Conservation (phyloP, 129 eudicot genomes). For the Centella asiatica region DNA sequence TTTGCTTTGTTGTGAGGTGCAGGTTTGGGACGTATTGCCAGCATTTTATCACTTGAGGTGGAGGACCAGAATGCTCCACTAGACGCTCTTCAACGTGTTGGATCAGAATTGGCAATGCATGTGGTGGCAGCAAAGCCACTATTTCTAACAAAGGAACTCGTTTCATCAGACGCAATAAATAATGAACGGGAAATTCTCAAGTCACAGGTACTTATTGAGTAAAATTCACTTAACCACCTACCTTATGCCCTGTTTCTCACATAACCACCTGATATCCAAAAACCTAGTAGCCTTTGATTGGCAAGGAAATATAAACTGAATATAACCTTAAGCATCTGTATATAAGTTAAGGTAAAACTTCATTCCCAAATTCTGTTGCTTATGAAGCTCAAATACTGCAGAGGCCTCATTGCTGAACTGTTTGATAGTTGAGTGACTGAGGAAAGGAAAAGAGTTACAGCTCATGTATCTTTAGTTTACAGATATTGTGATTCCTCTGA, state of each 20-base stretch:
- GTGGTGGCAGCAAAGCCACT: slow-evolving; percentile 92
- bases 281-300: too few relatives aligned
- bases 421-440: background rate
- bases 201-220: slow-evolving; percentile 74
- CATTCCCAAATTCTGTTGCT: background rate
- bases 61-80: slow-evolving; percentile 57
- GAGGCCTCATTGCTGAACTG: background rate
- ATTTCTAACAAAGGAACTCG: slow-evolving; percentile 65
- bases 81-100: slow-evolving; percentile 70
- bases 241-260: too few relatives aligned
- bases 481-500: too few relatives aligned
- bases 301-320: background rate
- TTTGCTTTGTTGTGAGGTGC: slow-evolving; percentile 8
- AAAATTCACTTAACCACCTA: too few relatives aligned
- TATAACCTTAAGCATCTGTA: background rate
- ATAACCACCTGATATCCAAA: too few relatives aligned
- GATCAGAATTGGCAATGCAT: slow-evolving; percentile 96
- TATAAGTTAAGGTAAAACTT: background rate
- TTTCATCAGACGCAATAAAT: slow-evolving; percentile 56
- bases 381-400: background rate
- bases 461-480: too few relatives aligned
- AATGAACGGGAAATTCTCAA: slow-evolving; percentile 83
- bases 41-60: slow-evolving; percentile 80
- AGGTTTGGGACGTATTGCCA: slow-evolving; percentile 95
- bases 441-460: background rate